These are phyloP conservation scores for Fraxinus excelsior DNA, from an alignment of 257 asterid genomes.

Conservation along the genomic window DNA sequence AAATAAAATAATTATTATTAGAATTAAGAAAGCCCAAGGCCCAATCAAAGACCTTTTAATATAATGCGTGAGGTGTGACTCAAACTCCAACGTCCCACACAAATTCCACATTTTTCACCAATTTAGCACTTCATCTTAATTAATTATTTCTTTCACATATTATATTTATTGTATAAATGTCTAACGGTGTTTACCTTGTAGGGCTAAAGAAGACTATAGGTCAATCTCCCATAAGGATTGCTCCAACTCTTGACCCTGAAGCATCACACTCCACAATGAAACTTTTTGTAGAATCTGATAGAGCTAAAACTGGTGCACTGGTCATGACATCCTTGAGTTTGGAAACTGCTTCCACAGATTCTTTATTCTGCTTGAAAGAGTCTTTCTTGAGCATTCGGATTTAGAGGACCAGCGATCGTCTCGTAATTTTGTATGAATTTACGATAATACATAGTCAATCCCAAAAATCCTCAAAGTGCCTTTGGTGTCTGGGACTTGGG, in stretches of 20 bases:
- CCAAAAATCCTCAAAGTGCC: slow-evolving; percentile 11
- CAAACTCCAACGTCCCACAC: too few relatives aligned
- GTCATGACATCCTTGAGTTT: neutral
- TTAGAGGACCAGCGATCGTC: neutral
- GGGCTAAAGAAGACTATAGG: neutral
- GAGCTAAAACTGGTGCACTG: neutral
- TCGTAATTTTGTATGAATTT: neutral
- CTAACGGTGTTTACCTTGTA: neutral
- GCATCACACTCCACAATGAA: slow-evolving; percentile 19
- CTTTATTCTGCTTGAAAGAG: neutral
- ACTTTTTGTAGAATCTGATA: neutral
- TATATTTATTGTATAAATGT: too few relatives aligned
- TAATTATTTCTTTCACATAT: too few relatives aligned
- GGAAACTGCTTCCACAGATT: neutral
- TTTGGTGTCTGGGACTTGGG: neutral
- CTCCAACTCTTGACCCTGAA: neutral
- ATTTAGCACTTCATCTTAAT: too few relatives aligned
- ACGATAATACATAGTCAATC: neutral
- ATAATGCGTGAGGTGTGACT: too few relatives aligned
- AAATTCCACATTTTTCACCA: too few relatives aligned
- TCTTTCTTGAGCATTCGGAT: neutral
- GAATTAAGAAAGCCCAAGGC: too few relatives aligned
- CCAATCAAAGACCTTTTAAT: too few relatives aligned
- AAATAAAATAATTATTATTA: too few relatives aligned
- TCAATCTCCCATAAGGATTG: neutral